Base-by-base conservation (phyloP, 2,329 filamentous ascomycete species). In the Alternaria solani region DNA sequence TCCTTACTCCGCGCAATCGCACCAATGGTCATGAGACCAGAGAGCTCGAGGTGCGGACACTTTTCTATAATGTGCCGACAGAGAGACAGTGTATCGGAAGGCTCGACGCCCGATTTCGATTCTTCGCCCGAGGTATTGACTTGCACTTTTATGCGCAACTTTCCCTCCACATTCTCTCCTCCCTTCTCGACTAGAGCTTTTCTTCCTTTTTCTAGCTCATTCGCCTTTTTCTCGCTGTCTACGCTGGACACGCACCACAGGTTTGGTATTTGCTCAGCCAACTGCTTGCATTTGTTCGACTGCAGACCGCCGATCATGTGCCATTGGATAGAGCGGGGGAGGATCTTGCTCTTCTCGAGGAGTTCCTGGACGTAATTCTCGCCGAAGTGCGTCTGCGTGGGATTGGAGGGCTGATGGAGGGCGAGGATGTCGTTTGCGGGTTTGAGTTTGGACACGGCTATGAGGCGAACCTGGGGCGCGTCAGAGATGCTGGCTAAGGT, bases 291-390 rank as follows among this genome's bases (percentile, higher is more conserved):
- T 82, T 98, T 97, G 69, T 94, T 96, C 14, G 91, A 94, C 80
- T 99, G 95, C 39, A 99, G 81, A 0, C 91, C 93, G 39, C 95
- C 95, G 76, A 98, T 99, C 79, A 98, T 97, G 80, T 99, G 95
- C 95, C 95, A 99, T 71, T 86, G 86, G 67, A 99, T 91, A 34
- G 85, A 86, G 44, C 81, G 81, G 0, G 95, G 94, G 11, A 99
- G 86, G 20, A 97, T 77, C 36, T 86, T 85, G 1, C 93, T 90
- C 80, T 99, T 99, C 77, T 96, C 91, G 60, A 86, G 85, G 55
- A 99, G 86, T 79, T 99, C 95, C 70, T 85, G 82, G 36, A 81
- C 79, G 81, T 99, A 99, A 83, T 99, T 99, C 81, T 99, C 95
- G 71, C 95, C 95, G 78, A 98, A 98, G 81, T 99, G 92, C 18